Conservation (phyloP, 257 asterid species). For the Salvia hispanica region DNA sequence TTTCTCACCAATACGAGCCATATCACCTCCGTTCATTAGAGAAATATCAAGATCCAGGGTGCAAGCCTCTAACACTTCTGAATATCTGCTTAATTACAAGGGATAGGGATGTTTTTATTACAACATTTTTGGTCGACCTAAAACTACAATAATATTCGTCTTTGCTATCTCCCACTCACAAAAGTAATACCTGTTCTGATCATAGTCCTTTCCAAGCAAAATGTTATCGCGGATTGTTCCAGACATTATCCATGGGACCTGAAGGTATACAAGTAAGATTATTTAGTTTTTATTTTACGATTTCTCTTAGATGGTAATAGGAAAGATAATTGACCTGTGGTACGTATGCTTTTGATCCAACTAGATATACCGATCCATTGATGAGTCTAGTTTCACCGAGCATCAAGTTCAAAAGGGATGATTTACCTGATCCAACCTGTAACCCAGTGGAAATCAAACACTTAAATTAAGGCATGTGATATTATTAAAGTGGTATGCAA, state of each 20-base stretch:
- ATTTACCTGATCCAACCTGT: slow-evolving; percentile 98
- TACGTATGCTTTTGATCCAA: slow-evolving; percentile 77
- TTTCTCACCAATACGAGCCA: slow-evolving; percentile 87
- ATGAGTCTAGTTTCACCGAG: slow-evolving; percentile 74
- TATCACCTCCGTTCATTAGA: slow-evolving; percentile 85
- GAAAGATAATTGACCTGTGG: slow-evolving; percentile 69
- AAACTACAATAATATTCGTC: not conserved
- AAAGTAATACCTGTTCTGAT: slow-evolving; percentile 55
- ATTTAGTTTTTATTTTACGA: not conserved
- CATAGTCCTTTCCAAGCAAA: slow-evolving; percentile 74
- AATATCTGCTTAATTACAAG: slow-evolving; percentile 54
- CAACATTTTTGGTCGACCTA: too few relatives aligned
- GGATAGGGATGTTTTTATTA: not conserved
- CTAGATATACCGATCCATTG: slow-evolving; percentile 52
- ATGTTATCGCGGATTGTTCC: slow-evolving; percentile 94
- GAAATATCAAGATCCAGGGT: slow-evolving; percentile 77
- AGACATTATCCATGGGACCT: slow-evolving; percentile 95
- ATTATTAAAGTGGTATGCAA: not conserved
- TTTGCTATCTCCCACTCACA: not conserved
- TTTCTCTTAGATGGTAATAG: slow-evolving; percentile 11
- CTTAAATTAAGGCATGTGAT: slow-evolving; percentile 1
- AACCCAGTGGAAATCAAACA: slow-evolving; percentile 19
- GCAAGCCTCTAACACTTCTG: slow-evolving; percentile 67
- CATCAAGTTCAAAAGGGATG: slow-evolving; percentile 74
- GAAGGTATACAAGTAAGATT: slow-evolving; percentile 29